phyloP scores from a whole-genome alignment of 1,139 yeast species.

The Zygoascus meyerae region DNA sequence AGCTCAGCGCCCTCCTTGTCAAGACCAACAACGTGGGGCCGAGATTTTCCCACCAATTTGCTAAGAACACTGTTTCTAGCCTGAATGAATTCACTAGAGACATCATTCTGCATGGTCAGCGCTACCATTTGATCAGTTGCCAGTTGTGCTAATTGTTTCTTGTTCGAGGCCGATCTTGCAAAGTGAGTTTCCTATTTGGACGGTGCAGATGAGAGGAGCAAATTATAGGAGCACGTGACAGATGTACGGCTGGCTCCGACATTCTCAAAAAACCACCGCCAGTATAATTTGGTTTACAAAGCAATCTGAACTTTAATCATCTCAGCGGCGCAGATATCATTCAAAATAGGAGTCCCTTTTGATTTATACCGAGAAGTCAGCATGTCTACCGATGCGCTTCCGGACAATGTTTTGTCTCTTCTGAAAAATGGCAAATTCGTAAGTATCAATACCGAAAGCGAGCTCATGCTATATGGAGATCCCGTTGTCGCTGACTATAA shows the following conservation, averaged over 20 bases:
- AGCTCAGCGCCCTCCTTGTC: constrained; percentile 40
- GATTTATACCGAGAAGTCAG: constrained; percentile 1
- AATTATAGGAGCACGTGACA: no score
- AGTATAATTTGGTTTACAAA: no score
- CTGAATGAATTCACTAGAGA: background rate
- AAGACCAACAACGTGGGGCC: constrained; percentile 26
- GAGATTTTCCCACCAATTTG: constrained; percentile 23
- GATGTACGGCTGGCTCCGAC: no score
- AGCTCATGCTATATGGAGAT: background rate
- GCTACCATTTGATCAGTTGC: no score
- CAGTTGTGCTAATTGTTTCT: no score
- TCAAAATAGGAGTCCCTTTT: constrained; percentile 3
- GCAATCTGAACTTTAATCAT: no score
- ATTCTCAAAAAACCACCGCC: no score
- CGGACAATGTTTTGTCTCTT: constrained; percentile 8
- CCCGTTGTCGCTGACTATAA: background rate
- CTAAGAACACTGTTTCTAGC: constrained; percentile 20
- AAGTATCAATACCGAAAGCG: background rate
- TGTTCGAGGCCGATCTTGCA: no score
- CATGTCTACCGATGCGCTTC: constrained; percentile 5
- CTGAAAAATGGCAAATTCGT: constrained; percentile 10
- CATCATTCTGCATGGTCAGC: no score
- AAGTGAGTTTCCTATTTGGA: no score
- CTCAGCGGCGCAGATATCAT: no score
- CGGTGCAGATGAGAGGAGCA: no score